A percentile compares a stretch with the other conserved stretches of the same genome.
phyloP scores from a whole-genome alignment of 1,139 yeast species.

The Blastobotrys apis region DNA sequence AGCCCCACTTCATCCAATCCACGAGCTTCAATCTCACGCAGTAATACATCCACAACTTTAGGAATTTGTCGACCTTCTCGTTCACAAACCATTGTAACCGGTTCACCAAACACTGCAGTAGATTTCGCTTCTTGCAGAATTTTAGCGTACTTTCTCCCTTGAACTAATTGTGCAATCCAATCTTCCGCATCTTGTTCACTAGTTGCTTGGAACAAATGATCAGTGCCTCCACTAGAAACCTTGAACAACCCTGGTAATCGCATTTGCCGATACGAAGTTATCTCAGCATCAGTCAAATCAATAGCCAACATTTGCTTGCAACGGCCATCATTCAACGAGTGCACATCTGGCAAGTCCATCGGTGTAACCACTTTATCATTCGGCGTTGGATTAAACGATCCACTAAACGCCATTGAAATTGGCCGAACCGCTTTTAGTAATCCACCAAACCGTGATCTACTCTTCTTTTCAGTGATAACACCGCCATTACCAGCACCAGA shows the following conservation, averaged over 20 bases:
- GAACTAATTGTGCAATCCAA: conserved; percentile 56
- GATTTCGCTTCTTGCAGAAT: conserved; percentile 23
- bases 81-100: conserved; percentile 67
- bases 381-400: conserved; percentile 32
- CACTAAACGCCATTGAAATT: conserved; percentile 38
- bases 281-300: conserved; percentile 46
- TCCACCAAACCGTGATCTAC: conserved; percentile 33
- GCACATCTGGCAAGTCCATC: conserved; percentile 57
- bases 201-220: conserved; percentile 65
- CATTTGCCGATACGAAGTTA: conserved; percentile 10
- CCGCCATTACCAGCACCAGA: conserved; percentile 1
- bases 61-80: conserved; percentile 67
- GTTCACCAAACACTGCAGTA: conserved; percentile 79
- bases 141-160: conserved; percentile 41
- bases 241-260: conserved; percentile 46
- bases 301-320: conserved; percentile 57
- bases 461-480: conserved; percentile 11
- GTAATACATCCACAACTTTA: conserved; percentile 55
- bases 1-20: conserved; percentile 90
- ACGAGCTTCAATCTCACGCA: conserved; percentile 71
- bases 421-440: conserved; percentile 41
- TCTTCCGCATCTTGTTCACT: conserved; percentile 62
- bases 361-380: conserved; percentile 52
- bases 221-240: conserved; percentile 49
- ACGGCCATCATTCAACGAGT: conserved; percentile 41